These are phyloP conservation scores for Agaricus sinodeliciosus DNA, from an alignment of 768 basidiomycete genomes.

Conservation along the genomic window DNA sequence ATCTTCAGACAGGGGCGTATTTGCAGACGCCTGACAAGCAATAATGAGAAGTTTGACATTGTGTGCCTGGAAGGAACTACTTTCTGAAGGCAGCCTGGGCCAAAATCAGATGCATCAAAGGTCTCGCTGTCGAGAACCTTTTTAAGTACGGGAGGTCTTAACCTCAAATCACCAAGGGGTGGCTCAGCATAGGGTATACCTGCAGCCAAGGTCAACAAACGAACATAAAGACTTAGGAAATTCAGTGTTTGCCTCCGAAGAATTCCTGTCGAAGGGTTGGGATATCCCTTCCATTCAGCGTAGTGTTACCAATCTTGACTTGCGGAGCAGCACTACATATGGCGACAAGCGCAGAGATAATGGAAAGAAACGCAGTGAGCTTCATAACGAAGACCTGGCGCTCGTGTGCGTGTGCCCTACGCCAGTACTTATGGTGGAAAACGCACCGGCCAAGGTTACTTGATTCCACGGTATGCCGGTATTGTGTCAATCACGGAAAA, in stretches of 20 bases:
- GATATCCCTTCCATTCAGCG: conserved; percentile 29
- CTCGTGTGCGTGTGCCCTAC: background rate
- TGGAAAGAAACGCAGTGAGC: background rate
- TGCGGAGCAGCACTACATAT: conserved; percentile 21
- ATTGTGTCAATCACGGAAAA: too few species aligned
- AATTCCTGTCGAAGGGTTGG: conserved; percentile 34
- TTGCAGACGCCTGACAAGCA: conserved; percentile 16
- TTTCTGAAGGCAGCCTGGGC: conserved; percentile 41
- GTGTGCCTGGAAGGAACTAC: conserved; percentile 16
- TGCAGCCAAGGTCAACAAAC: conserved; percentile 7
- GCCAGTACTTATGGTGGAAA: background rate
- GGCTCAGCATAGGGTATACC: conserved; percentile 52
- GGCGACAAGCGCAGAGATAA: conserved; percentile 6
- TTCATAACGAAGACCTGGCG: background rate
- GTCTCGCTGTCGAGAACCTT: conserved; percentile 24
- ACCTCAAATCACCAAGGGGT: conserved; percentile 40
- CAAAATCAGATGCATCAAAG: conserved; percentile 42
- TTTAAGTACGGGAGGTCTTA: conserved; percentile 40
- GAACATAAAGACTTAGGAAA: background rate
- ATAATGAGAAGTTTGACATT: conserved; percentile 13
- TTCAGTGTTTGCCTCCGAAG: conserved; percentile 31
- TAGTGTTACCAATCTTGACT: conserved; percentile 33
- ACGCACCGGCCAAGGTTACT: background rate
- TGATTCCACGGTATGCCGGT: too few species aligned
- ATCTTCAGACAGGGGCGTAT: conserved; percentile 41